Conservation (phyloP, 306 rosid species). For the Lathyrus aphaca region DNA sequence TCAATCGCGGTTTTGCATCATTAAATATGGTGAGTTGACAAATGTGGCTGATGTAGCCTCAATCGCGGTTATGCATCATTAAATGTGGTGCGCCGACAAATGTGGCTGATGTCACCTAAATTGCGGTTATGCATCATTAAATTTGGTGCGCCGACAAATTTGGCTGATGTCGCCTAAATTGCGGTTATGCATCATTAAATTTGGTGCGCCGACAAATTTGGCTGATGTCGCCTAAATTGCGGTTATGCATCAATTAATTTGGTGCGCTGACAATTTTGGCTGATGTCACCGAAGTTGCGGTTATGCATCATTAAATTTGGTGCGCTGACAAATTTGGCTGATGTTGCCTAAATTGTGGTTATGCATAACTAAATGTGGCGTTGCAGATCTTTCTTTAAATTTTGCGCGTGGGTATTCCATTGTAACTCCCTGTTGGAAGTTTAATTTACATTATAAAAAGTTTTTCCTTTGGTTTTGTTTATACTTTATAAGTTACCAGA, state of each 20-base stretch:
- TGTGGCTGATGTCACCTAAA: not conserved
- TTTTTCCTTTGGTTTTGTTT: slow-evolving; percentile 10
- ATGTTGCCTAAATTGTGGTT: not conserved
- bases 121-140: not conserved
- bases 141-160: not conserved
- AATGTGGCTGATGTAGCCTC: not conserved
- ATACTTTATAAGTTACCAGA: not conserved
- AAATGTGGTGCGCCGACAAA: not conserved
- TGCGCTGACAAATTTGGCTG: not conserved
- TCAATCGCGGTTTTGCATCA: too few species aligned
- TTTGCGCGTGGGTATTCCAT: not conserved
- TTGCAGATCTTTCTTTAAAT: not conserved
- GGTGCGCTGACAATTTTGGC: too few species aligned
- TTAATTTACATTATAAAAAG: not conserved
- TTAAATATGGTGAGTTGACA: too few species aligned
- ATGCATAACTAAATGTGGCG: not conserved
- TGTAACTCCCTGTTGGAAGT: slow-evolving; percentile 5
- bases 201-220: not conserved
- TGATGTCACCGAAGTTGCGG: not conserved
- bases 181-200: not conserved
- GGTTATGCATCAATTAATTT: too few species aligned
- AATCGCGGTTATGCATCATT: not conserved
- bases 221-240: too few species aligned
- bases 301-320: not conserved
- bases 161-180: not conserved